These are phyloP conservation scores for Durusdinium trenchii DNA, from an alignment of 73 alveolate species.

Conservation along the genomic window DNA sequence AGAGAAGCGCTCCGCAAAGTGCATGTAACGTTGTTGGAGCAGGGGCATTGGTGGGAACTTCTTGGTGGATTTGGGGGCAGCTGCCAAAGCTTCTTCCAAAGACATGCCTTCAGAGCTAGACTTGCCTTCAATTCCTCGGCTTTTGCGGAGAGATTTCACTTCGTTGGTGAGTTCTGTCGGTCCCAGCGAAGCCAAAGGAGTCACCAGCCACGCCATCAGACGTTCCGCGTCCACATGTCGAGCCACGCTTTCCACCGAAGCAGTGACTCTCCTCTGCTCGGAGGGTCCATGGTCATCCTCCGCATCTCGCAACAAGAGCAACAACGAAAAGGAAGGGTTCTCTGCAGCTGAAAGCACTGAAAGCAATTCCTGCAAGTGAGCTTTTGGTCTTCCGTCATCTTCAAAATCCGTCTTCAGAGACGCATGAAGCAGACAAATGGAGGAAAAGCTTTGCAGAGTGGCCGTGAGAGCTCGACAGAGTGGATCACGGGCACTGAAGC, in stretches of 20 bases:
- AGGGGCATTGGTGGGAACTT: constrained; percentile 63
- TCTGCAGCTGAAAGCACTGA: not conserved
- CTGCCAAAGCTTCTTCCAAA: constrained; percentile 71
- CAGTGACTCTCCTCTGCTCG: constrained; percentile 57
- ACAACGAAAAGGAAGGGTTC: not conserved
- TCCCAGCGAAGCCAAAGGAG: constrained; percentile 49
- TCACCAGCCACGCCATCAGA: constrained; percentile 68
- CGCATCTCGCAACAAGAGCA: constrained; percentile 59
- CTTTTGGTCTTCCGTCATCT: not conserved
- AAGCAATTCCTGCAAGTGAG: constrained; percentile 23
- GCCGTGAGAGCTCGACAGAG: constrained; percentile 66
- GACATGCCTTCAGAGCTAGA: not conserved
- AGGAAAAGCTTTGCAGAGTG: constrained; percentile 65
- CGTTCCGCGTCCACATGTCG: not conserved
- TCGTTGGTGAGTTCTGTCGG: constrained; percentile 89
- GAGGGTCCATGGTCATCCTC: constrained; percentile 90
- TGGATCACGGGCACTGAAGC: constrained; percentile 29
- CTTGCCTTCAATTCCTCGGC: constrained; percentile 47
- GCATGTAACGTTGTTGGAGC: constrained; percentile 65
- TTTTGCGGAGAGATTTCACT: constrained; percentile 75
- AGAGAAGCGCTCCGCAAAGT: not conserved
- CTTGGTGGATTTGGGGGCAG: constrained; percentile 39
- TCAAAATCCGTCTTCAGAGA: constrained; percentile 65
- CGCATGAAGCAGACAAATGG: constrained; percentile 54
- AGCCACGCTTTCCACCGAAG: constrained; percentile 29